Evolutionary conservation across 23 red algal genomes (phyloP), one percentile per base, ranked within the genome.

Genomic region (Gracilaria domingensis): DNA sequence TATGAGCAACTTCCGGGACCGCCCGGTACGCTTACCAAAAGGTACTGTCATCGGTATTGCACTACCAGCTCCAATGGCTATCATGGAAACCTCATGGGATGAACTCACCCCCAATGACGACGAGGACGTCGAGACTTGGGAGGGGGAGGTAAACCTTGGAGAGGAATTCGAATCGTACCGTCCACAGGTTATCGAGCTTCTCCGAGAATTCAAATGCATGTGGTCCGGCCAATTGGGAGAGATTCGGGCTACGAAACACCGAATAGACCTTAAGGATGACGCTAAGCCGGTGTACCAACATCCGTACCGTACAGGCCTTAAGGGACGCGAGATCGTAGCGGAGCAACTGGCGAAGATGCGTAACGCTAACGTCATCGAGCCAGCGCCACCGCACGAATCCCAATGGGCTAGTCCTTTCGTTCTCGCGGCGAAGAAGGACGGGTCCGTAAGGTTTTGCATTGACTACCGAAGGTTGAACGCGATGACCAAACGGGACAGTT

Each of bases 361-460:
- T 45, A 45, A 45, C 4, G 4, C 42, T 45, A 45, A 45, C 42
- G 54, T 58, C 65, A 70, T 38, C 4, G 35, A 38, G 65, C 65
- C 65, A 34, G 65, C 65, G 12, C 25, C 28, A 11, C 65, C 65
- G 25, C 23, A 70, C 28, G 28, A 70, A 70, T 70, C 25, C 1
- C 24, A 70, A 34, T 70, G 25, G 65, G 65, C 65, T 5, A 70
- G 8, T 70, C 65, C 28, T 4, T 34, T 70, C 28, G 23, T 70
- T 26, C 65, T 70, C 25, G 28, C 25, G 65, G 65, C 65, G 65
- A 70, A 70, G 65, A 58, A 45, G 42, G 42, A 45, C 42, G 42
- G 42, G 5, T 45, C 42, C 42, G 42, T 45, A 7, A 45, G 42
- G 42, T 45, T 45, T 11, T 45, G 42, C 11, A 45, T 45, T 4